Conservation (phyloP, 352 stramenopile genomes). For the Pythium dissimile region DNA sequence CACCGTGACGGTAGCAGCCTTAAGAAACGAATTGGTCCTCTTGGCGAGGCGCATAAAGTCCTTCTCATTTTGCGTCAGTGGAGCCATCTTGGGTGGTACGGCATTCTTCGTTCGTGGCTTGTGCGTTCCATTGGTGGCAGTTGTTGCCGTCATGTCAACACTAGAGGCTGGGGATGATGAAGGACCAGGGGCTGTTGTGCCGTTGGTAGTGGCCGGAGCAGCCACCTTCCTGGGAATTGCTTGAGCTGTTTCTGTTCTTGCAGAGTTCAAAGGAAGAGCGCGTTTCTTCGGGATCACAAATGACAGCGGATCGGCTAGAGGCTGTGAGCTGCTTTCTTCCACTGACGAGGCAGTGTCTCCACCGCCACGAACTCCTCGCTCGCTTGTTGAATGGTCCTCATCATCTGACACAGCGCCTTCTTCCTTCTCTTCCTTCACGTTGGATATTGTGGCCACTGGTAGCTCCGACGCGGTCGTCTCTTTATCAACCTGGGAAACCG, state of each 20-base stretch:
- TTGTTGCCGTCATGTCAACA: neutral
- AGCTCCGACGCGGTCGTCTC: no score
- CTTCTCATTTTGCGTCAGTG: slow-evolving; percentile 30
- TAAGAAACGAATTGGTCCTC: slow-evolving; percentile 57
- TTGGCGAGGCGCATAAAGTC: slow-evolving; percentile 49
- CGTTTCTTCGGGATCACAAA: slow-evolving; percentile 47
- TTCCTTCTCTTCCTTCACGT: slow-evolving; percentile 7
- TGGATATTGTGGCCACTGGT: neutral
- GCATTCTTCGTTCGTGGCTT: slow-evolving; percentile 39
- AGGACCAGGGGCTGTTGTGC: neutral
- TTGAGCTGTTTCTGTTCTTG: no score
- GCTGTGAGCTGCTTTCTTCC: neutral
- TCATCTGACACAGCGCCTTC: slow-evolving; percentile 20
- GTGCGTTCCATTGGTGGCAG: neutral
- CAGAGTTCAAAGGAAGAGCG: neutral
- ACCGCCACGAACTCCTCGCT: no score
- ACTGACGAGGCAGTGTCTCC: neutral
- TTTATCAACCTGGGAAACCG: no score
- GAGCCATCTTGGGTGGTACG: slow-evolving; percentile 30
- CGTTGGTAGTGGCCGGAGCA: neutral
- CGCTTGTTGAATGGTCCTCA: neutral
- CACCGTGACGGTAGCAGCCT: slow-evolving; percentile 11
- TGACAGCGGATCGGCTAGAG: slow-evolving; percentile 23
- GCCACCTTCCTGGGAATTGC: no score
- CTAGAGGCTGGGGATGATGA: slow-evolving; percentile 12